Evolutionary conservation across 768 basidiomycete species (phyloP).

Genomic region (Mycena belliarum): DNA sequence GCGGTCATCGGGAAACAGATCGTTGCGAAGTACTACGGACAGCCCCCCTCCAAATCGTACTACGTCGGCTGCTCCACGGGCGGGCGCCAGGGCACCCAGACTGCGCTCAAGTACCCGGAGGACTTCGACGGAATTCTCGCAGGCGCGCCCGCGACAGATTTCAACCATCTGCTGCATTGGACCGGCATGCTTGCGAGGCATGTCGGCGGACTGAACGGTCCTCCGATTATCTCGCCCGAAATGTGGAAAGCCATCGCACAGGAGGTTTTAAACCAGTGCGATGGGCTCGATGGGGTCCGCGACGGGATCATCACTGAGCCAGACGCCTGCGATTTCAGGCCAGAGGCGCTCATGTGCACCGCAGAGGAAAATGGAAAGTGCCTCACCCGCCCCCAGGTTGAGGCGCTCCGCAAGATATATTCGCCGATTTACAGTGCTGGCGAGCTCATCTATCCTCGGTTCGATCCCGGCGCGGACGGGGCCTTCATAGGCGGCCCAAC

Average conservation of each 20-base stretch:
- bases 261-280: constrained; percentile 18
- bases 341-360: constrained; percentile 22
- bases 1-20: constrained; percentile 27
- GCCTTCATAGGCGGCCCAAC: background rate
- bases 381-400: constrained; percentile 24
- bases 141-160: constrained; percentile 26
- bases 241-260: constrained; percentile 20
- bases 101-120: constrained; percentile 24
- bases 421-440: constrained; percentile 21
- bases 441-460: constrained; percentile 21
- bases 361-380: constrained; percentile 4
- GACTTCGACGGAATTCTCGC: constrained; percentile 31
- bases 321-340: constrained; percentile 16
- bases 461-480: constrained; percentile 17
- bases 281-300: constrained; percentile 13
- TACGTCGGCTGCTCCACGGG: constrained; percentile 30
- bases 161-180: constrained; percentile 13
- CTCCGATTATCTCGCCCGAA: constrained; percentile 14
- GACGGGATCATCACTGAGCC: constrained; percentile 22
- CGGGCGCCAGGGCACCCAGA: constrained; percentile 28
- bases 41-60: constrained; percentile 22
- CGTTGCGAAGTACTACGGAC: constrained; percentile 25
- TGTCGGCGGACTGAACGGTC: constrained; percentile 9
- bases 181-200: background rate
- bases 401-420: constrained; percentile 24